Evolutionary conservation across 805 yeast species (phyloP), one percentile per base, ranked within the genome.

Genomic region (Candida qinlingensis): DNA sequence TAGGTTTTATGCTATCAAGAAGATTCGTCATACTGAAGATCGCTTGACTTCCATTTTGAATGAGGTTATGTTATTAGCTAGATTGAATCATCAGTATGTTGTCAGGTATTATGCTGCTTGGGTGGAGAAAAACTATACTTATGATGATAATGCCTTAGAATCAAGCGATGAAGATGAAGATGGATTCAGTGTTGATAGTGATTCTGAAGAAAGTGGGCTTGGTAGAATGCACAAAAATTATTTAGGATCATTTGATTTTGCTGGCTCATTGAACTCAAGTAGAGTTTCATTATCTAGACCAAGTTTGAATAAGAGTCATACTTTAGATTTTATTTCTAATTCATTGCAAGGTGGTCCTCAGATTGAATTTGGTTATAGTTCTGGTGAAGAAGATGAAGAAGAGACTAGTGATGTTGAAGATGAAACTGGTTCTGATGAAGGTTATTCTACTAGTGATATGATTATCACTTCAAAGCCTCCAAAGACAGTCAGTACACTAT

Each of bases 61-160:
- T 52, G 99, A 94, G 60, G 99, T 94, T 0, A 82, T 91, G 79
- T 76, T 96, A 9, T 74, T 94, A 56, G 96, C 98, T 2, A 75
- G 98, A 51, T 72, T 94, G 46, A 92, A 91, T 58, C 97, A 94
- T 62, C 97, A 91, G 62, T 92, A 89, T 64, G 97, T 94, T 38
- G 99, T 94, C 4, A 72, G 99, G 48, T 94, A 94, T 66, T 94
- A 87, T 67, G 96, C 97, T 4, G 96, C 97, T 0, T 94, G 99
- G 99, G 77, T 92, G 5, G 97, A 91, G 61, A 95, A 88, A 47
- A 83, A 82, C 30, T 52, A 58, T 31, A 62, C 13, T 50, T 42
- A 51, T 55, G 60, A 64, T 33, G 65, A 60, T 4, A 69, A 67
- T 35, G 71, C 65, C 3, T 57, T 68, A 13, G 69, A 58, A 13